A percentile compares a stretch with the other conserved stretches of the same genome.
Evolutionary conservation across 177 flowering plant genomes (phyloP).

Genomic region (Vitis hybrid): DNA sequence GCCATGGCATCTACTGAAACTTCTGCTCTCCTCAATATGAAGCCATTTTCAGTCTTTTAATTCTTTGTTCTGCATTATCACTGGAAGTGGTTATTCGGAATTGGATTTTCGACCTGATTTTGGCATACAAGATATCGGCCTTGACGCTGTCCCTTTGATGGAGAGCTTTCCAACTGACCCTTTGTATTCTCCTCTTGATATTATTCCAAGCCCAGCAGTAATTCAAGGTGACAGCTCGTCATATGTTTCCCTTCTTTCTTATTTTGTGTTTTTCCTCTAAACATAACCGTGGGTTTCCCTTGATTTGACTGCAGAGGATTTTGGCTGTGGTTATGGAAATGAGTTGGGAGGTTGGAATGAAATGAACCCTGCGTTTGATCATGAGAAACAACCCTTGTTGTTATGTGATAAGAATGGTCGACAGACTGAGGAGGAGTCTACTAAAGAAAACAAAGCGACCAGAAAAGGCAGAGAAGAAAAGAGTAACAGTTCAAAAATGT

Average conservation of each 20-base stretch:
- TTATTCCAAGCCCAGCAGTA: slow-evolving; percentile 4
- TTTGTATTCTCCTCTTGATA: slow-evolving; percentile 20
- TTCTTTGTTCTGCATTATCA: neutral
- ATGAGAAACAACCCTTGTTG: slow-evolving; percentile 13
- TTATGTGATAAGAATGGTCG: slow-evolving; percentile 2
- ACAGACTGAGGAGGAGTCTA: neutral
- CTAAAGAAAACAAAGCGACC: slow-evolving; percentile 10
- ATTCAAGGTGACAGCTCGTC: slow-evolving; percentile 10
- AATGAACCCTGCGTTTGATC: slow-evolving; percentile 1
- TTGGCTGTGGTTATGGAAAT: slow-evolving; percentile 7
- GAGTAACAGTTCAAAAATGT: slow-evolving; percentile 23
- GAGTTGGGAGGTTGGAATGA: slow-evolving; percentile 21
- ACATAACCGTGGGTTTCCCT: too few relatives aligned
- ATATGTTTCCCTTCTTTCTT: neutral
- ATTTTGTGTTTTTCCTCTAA: neutral
- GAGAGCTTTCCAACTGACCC: slow-evolving; percentile 24
- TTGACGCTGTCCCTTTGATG: slow-evolving; percentile 22
- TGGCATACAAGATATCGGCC: slow-evolving; percentile 13
- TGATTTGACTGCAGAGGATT: slow-evolving; percentile 13
- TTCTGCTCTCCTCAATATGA: too few relatives aligned
- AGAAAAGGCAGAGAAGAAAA: slow-evolving; percentile 11
- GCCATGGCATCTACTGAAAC: too few relatives aligned
- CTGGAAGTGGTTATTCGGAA: slow-evolving; percentile 18
- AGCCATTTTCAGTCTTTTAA: neutral
- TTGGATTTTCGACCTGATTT: slow-evolving; percentile 26